Conservation (phyloP, 2,329 filamentous ascomycete genomes). For the Diaporthe destruens region DNA sequence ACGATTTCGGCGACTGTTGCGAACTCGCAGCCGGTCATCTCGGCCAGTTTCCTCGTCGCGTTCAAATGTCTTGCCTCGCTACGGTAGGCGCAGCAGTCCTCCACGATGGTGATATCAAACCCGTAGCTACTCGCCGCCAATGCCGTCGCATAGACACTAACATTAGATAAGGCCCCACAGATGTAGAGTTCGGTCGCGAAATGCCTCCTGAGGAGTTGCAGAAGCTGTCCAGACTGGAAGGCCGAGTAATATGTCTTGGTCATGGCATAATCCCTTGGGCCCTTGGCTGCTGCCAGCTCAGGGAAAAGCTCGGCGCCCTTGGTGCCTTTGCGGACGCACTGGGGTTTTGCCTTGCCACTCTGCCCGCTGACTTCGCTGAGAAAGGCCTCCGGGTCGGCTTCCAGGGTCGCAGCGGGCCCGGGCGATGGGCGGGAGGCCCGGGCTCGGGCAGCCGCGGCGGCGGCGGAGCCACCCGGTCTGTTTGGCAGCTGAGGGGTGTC, state of each 20-base stretch:
- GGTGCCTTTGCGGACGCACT: constrained; percentile 60
- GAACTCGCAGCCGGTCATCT: constrained; percentile 80
- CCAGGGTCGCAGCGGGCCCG: constrained; percentile 5
- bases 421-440: constrained; percentile 45
- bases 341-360: constrained; percentile 49
- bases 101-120: constrained; percentile 85
- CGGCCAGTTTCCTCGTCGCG: constrained; percentile 77
- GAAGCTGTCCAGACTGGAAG: constrained; percentile 79
- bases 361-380: constrained; percentile 43
- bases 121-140: constrained; percentile 91
- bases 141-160: constrained; percentile 91
- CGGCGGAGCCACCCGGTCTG: constrained; percentile 39
- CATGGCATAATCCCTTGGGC: constrained; percentile 63
- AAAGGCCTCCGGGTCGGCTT: constrained; percentile 55
- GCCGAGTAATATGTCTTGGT: constrained; percentile 90
- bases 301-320: constrained; percentile 60
- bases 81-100: constrained; percentile 90
- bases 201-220: constrained; percentile 83
- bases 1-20: constrained; percentile 72
- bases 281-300: constrained; percentile 58
- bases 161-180: constrained; percentile 87
- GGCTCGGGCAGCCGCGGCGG: constrained; percentile 45
- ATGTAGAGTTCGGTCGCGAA: constrained; percentile 92
- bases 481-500: constrained; percentile 48
- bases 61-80: constrained; percentile 75